A percentile compares a stretch with the other conserved stretches of the same genome.
Conservation (phyloP, 495 filamentous ascomycete species). For the Collariella sp. region DNA sequence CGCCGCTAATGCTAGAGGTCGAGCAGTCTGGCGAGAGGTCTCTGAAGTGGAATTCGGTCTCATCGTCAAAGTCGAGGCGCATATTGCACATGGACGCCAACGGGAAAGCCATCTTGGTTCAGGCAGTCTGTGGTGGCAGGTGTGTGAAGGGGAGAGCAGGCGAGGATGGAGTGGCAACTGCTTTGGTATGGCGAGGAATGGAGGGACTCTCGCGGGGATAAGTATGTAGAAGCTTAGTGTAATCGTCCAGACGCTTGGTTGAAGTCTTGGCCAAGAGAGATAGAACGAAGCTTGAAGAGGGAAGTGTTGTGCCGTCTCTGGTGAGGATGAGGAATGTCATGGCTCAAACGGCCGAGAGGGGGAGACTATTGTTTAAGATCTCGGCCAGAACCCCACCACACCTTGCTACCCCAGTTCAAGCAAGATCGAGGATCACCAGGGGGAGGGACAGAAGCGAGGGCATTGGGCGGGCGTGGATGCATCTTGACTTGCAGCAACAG, state of each 20-base stretch:
- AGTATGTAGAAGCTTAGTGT: slow-evolving; percentile 12
- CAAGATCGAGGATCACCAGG: slow-evolving; percentile 1
- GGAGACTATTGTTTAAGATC: not conserved
- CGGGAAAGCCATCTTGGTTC: slow-evolving; percentile 14
- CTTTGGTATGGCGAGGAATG: slow-evolving; percentile 12
- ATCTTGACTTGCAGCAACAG: not conserved
- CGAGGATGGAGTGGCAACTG: slow-evolving; percentile 9
- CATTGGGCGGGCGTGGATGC: not conserved
- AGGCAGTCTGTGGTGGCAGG: not conserved
- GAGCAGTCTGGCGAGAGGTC: slow-evolving; percentile 8
- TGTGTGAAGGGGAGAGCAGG: not conserved
- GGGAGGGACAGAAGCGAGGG: slow-evolving; percentile 1
- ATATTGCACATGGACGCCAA: slow-evolving; percentile 13
- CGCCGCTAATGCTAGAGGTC: slow-evolving; percentile 25
- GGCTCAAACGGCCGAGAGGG: slow-evolving; percentile 11
- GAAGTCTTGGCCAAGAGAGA: slow-evolving; percentile 18
- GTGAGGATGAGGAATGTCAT: slow-evolving; percentile 16
- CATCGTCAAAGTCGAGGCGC: slow-evolving; percentile 16
- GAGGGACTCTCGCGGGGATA: slow-evolving; percentile 17
- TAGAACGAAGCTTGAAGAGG: slow-evolving; percentile 11
- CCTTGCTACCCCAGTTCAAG: not conserved
- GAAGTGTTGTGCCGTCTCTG: slow-evolving; percentile 18
- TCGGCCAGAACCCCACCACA: slow-evolving; percentile 1
- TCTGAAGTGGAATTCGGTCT: slow-evolving; percentile 23
- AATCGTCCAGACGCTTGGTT: slow-evolving; percentile 9